Percentiles rank a stretch among this genome's conserved stretches.
These are phyloP conservation scores for Arthrocladium fulminans DNA, from an alignment of 2,329 filamentous ascomycete species.

Conservation along the genomic window DNA sequence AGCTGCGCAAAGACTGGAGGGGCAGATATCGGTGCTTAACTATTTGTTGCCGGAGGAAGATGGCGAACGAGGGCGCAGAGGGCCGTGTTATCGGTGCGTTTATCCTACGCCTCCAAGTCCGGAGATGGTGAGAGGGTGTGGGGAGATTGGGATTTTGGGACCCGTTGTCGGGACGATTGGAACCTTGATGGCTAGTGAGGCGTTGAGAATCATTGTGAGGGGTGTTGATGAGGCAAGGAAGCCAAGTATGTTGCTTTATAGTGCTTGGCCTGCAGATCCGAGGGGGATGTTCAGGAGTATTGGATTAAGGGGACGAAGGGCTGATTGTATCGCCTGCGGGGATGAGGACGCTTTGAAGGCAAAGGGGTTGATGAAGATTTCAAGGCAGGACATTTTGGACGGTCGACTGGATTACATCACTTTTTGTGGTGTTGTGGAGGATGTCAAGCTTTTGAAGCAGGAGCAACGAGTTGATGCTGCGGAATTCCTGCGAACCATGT, in stretches of 20 bases:
- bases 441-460: constrained; percentile 48
- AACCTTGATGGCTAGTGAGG: constrained; percentile 79
- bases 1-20: constrained; percentile 78
- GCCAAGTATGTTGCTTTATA: constrained; percentile 46
- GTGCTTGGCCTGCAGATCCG: constrained; percentile 37
- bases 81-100: constrained; percentile 88
- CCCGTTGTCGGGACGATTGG: constrained; percentile 93
- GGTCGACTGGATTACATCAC: constrained; percentile 72
- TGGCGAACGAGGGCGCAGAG: no score
- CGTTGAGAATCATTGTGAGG: constrained; percentile 66
- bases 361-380: constrained; percentile 51
- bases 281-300: constrained; percentile 61
- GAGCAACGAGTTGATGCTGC: constrained; percentile 60
- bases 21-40: constrained; percentile 83
- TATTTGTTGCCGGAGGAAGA: constrained; percentile 31
- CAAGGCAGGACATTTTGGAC: constrained; percentile 50
- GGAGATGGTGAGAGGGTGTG: constrained; percentile 73
- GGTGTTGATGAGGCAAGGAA: constrained; percentile 16
- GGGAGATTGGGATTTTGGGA: constrained; percentile 85
- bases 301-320: constrained; percentile 59
- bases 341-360: constrained; percentile 53
- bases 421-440: constrained; percentile 63
- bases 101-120: constrained; percentile 82
- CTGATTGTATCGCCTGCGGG: constrained; percentile 70
- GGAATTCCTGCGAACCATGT: constrained; percentile 44